Base-by-base conservation (phyloP, 257 asterid species). In the Scutellaria baicalensis region DNA sequence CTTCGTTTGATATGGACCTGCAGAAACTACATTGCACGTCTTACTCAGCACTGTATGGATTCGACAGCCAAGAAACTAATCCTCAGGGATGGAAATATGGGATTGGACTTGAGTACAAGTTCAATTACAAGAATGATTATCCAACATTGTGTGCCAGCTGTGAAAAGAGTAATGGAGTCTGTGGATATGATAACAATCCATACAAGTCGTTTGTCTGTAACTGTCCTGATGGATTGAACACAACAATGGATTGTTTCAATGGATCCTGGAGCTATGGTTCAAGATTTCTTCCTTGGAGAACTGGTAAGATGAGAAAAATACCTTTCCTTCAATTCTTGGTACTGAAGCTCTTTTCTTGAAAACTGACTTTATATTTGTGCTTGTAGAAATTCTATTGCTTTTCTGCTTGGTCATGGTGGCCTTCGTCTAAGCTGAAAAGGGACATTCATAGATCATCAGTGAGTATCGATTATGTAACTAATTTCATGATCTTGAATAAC, bases 91-190 rank as follows among this genome's bases (percentile, higher is more conserved):
- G 96, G 98, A 73, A 78, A 11, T 89, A 89, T 57, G 96, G 98
- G 60, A 80, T 92, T 23, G 94, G 85, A 0, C 51, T 89, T 8
- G 85, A 84, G 54, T 92, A 92, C 7, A 92, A 92, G 83, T 92
- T 88, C 48, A 92, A 78, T 31, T 89, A 76, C 74, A 68, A 88
- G 7, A 88, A 92, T 64, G 94, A 88, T 27, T 92, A 86, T 66
- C 98, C 96, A 5, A 23, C 70, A 13, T 14, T 83, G n/a, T 92
- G 98, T 43, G 85, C 76, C 0, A 67, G 77, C 65, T 92, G 98
- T 64, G 98, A 92, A 68, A 89, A 84, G 81, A 92, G 85, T 27
- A 82, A 82, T 50, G 98, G 98, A 69, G 91, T 82, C 18, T 92
- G 96, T 64, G 96, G 96, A 1, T 92, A 75, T 23, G 68, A 76